These are phyloP conservation scores for Chlamydomonas sp. DNA, from an alignment of 139 green algal genomes.

Conservation along the genomic window DNA sequence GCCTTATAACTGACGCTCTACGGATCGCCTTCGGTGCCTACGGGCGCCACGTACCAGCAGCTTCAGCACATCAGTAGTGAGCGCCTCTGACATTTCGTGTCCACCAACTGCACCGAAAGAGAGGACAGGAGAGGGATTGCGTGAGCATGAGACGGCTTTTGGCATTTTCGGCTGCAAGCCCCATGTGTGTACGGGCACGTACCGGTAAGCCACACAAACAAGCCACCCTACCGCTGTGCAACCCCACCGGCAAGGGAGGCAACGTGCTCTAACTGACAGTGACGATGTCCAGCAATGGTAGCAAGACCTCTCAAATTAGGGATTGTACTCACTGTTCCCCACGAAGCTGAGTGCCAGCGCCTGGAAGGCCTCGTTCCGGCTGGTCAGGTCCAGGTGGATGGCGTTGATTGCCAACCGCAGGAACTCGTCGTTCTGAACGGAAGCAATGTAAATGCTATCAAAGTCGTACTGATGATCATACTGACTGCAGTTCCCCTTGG, in stretches of 20 bases:
- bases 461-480: too few relatives aligned
- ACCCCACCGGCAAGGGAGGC: too few relatives aligned
- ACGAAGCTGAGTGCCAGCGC: conserved; percentile 93
- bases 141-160: too few relatives aligned
- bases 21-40: too few relatives aligned
- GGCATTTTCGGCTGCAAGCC: too few relatives aligned
- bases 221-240: too few relatives aligned
- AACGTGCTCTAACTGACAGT: too few relatives aligned
- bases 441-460: not conserved
- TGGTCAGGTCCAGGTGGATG: conserved; percentile 94
- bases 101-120: conserved; percentile 86
- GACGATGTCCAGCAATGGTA: too few relatives aligned
- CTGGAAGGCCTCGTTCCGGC: conserved; percentile 95
- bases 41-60: conserved; percentile 77
- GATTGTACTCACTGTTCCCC: conserved; percentile 76
- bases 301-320: not conserved
- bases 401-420: conserved; percentile 97
- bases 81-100: conserved; percentile 93
- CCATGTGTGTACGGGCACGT: too few relatives aligned
- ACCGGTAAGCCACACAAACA: too few relatives aligned
- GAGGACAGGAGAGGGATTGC: not conserved
- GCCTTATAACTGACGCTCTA: not conserved
- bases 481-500: too few relatives aligned
- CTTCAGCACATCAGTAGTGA: conserved; percentile 92
- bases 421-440: conserved; percentile 93